A percentile compares a stretch with the other conserved stretches of the same genome.
These are phyloP conservation scores for Chrysoporthe puriensis DNA, from an alignment of 2,329 filamentous ascomycete genomes.

Conservation along the genomic window DNA sequence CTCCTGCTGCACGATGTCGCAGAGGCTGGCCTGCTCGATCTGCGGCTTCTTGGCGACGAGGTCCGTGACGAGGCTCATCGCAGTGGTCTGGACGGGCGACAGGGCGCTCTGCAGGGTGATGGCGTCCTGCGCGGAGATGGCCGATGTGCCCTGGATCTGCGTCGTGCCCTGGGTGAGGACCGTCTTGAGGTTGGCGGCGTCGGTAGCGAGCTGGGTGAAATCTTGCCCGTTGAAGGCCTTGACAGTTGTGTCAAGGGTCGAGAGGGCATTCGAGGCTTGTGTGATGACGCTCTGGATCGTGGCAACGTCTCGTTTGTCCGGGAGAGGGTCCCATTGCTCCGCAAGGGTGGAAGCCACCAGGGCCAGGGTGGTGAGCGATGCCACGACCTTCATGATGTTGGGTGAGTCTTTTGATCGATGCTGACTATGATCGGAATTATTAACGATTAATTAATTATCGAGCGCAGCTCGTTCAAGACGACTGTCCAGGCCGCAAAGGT, in stretches of 20 bases:
- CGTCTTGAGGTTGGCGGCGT: constrained; percentile 33
- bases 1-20: constrained; percentile 34
- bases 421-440: neutral
- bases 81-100: constrained; percentile 34
- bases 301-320: constrained; percentile 32
- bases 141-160: constrained; percentile 16
- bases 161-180: constrained; percentile 29
- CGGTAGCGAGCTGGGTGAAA: constrained; percentile 31
- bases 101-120: constrained; percentile 28
- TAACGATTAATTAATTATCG: neutral
- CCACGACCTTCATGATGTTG: constrained; percentile 23
- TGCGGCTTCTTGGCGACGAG: constrained; percentile 36
- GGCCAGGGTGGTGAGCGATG: constrained; percentile 31
- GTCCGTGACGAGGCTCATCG: constrained; percentile 33
- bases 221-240: constrained; percentile 35
- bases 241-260: constrained; percentile 36
- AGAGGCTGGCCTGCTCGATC: constrained; percentile 37
- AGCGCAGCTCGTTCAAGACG: neutral
- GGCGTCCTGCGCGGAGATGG: constrained; percentile 29
- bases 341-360: constrained; percentile 30
- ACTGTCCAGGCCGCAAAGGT: neutral
- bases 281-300: constrained; percentile 33
- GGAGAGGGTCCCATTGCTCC: constrained; percentile 28
- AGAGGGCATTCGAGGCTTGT: constrained; percentile 34
- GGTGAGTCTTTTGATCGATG: neutral